These are phyloP conservation scores for Filosporella fistucella DNA, from an alignment of 495 filamentous ascomycete species.

Conservation along the genomic window DNA sequence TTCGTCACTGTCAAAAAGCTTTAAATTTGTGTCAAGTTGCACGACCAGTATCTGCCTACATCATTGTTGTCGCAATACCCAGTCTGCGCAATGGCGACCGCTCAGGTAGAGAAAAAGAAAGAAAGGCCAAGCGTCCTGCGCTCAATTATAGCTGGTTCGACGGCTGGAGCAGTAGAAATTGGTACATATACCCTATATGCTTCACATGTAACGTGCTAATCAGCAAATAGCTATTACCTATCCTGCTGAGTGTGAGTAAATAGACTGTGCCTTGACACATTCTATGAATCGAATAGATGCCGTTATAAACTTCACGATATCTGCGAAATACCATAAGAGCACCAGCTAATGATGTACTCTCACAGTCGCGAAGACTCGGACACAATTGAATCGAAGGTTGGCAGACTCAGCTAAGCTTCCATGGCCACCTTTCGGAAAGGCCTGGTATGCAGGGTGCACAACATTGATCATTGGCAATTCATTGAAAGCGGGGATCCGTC, in stretches of 20 bases:
- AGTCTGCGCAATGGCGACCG: constrained; percentile 21
- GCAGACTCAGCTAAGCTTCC: constrained; percentile 81
- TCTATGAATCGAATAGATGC: no score
- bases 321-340: no score
- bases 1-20: no score
- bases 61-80: no score
- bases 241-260: constrained; percentile 82
- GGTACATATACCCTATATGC: constrained; percentile 37
- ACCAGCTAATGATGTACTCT: constrained; percentile 7
- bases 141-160: constrained; percentile 83
- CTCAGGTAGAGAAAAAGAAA: constrained; percentile 21
- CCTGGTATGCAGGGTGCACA: constrained; percentile 98
- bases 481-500: constrained; percentile 90
- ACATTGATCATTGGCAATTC: constrained; percentile 97
- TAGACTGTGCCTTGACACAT: no score
- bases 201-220: constrained; percentile 1
- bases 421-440: constrained; percentile 87
- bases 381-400: constrained; percentile 86
- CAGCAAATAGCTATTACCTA: constrained; percentile 79
- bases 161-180: constrained; percentile 93
- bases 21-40: no score
- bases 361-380: constrained; percentile 86
- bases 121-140: constrained; percentile 74
- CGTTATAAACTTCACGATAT: no score
- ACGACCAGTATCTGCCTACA: no score